These are phyloP conservation scores for Hericium erinaceus DNA, from an alignment of 768 basidiomycete species.

Conservation along the genomic window DNA sequence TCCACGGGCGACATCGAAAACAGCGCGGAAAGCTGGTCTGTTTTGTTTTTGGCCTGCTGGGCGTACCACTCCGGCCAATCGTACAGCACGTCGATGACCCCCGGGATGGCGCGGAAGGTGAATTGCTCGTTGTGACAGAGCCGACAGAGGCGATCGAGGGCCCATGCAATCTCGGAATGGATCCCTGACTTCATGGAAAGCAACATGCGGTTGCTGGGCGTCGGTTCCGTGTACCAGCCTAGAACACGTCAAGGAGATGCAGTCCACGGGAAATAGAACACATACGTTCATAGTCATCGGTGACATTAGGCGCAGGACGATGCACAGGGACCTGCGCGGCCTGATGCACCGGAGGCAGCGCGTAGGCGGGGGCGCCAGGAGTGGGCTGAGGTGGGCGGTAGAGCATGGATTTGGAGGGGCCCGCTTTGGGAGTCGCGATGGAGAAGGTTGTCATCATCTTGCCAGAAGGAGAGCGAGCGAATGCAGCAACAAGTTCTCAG, in stretches of 20 bases:
- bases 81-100: conserved; percentile 74
- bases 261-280: neutral
- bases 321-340: neutral
- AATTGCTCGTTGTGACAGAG: conserved; percentile 77
- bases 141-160: conserved; percentile 76
- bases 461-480: neutral
- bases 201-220: conserved; percentile 80
- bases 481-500: conserved; percentile 2
- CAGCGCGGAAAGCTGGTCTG: conserved; percentile 22
- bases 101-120: conserved; percentile 59
- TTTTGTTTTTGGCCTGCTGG: conserved; percentile 19
- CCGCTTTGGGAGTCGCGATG: conserved; percentile 6
- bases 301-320: conserved; percentile 24
- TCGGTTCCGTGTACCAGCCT: conserved; percentile 85
- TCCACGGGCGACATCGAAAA: conserved; percentile 48
- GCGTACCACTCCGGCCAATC: conserved; percentile 87
- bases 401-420: conserved; percentile 8
- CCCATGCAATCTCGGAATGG: conserved; percentile 77
- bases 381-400: conserved; percentile 6
- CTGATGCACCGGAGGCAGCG: neutral
- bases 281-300: conserved; percentile 72
- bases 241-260: neutral
- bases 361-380: neutral
- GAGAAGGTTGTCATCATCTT: conserved; percentile 16
- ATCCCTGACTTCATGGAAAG: conserved; percentile 82